Percentiles rank a stretch among this genome's conserved stretches.
These are phyloP conservation scores for Coemansia sp. DNA, from an alignment of 192 early-diverging fungal species.

Conservation along the genomic window DNA sequence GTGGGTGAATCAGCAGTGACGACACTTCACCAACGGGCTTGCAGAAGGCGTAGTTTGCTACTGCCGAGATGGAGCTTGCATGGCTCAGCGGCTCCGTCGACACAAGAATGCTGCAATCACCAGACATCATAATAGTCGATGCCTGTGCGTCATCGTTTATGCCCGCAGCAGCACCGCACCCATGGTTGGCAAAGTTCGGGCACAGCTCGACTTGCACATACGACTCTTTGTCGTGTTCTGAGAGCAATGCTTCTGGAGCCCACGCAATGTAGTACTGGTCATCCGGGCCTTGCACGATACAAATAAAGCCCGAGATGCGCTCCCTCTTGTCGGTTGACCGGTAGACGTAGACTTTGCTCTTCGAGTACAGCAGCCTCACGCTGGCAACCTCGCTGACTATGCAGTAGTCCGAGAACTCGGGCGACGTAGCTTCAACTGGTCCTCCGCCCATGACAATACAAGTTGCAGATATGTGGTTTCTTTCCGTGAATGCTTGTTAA, in stretches of 20 bases:
- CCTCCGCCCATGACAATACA: conserved; percentile 38
- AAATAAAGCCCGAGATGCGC: conserved; percentile 66
- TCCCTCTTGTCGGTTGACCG: conserved; percentile 59
- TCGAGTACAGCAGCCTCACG: conserved; percentile 61
- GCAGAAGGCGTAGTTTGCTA: conserved; percentile 61
- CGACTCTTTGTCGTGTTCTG: conserved; percentile 58
- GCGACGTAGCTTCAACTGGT: conserved; percentile 38
- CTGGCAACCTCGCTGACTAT: conserved; percentile 47
- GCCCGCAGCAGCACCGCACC: not conserved
- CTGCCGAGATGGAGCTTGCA: conserved; percentile 32
- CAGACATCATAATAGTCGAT: conserved; percentile 30
- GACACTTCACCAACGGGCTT: conserved; percentile 56
- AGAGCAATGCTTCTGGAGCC: conserved; percentile 66
- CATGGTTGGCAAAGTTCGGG: conserved; percentile 37
- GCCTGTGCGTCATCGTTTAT: conserved; percentile 10
- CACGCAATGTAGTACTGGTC: conserved; percentile 65
- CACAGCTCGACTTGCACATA: conserved; percentile 61
- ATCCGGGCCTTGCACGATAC: conserved; percentile 59
- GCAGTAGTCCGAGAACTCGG: conserved; percentile 52
- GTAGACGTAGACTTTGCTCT: conserved; percentile 72
- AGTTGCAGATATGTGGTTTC: no score
- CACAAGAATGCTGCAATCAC: conserved; percentile 35
- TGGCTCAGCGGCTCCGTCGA: conserved; percentile 42
- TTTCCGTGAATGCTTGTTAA: no score
- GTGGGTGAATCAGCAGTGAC: conserved; percentile 64